Conservation (phyloP, 2,329 filamentous ascomycete species). For the Geosmithia flava region DNA sequence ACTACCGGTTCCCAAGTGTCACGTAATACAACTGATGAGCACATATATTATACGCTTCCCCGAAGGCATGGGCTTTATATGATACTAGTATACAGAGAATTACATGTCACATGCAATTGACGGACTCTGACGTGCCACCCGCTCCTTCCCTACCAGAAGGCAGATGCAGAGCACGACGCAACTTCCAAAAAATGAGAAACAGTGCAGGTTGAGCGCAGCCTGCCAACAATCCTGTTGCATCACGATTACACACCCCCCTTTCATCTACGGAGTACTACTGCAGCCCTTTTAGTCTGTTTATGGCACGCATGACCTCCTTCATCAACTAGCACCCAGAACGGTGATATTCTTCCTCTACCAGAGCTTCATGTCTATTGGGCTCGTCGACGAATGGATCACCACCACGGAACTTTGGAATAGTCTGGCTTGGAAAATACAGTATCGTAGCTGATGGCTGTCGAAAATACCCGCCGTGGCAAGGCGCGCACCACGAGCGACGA, state of each 20-base stretch:
- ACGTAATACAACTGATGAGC: too few species aligned
- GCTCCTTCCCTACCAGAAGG: background rate
- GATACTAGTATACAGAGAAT: background rate
- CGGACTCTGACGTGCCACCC: background rate
- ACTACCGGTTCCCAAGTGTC: too few species aligned
- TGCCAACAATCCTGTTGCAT: background rate
- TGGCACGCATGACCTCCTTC: background rate
- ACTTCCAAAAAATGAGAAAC: background rate
- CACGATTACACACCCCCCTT: background rate
- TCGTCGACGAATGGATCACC: too few species aligned
- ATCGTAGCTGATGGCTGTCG: background rate
- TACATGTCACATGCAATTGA: background rate
- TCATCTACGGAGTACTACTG: background rate
- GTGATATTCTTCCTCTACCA: too few species aligned
- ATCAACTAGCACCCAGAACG: too few species aligned
- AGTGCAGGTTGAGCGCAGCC: background rate
- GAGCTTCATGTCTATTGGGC: too few species aligned
- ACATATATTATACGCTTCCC: too few species aligned
- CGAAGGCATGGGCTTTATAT: too few species aligned
- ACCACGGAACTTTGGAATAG: too few species aligned
- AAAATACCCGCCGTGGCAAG: conserved; percentile 19
- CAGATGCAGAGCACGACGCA: background rate
- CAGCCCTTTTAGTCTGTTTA: too few species aligned
- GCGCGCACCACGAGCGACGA: conserved; percentile 47
- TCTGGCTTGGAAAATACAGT: too few species aligned